A percentile compares a stretch with the other conserved stretches of the same genome.
Evolutionary conservation across 2,329 filamentous ascomycete genomes (phyloP).

Genomic region (Aspergillus sp.): DNA sequence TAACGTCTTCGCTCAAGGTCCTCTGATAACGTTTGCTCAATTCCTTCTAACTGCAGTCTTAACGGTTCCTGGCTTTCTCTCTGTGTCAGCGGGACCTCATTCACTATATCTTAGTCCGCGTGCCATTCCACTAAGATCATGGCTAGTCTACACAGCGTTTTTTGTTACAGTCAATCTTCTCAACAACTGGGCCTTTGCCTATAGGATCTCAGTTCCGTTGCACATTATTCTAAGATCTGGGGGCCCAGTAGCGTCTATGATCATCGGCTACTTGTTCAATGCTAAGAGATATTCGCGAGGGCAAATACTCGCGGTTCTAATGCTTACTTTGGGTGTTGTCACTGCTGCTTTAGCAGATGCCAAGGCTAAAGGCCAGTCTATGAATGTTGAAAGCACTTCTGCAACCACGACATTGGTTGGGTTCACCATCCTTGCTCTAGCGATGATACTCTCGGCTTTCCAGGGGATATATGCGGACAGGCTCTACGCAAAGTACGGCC

Average conservation of each 20-base stretch:
- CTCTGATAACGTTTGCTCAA: conserved; percentile 84
- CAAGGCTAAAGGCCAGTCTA: conserved; percentile 65
- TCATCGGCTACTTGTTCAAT: conserved; percentile 82
- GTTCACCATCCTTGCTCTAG: conserved; percentile 78
- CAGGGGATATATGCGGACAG: conserved; percentile 96
- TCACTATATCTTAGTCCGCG: conserved; percentile 75
- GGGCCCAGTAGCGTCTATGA: conserved; percentile 92
- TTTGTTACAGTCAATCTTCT: conserved; percentile 94
- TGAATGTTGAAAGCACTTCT: conserved; percentile 22
- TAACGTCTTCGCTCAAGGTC: conserved; percentile 55
- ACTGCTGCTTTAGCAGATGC: conserved; percentile 89
- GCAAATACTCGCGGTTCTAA: conserved; percentile 77
- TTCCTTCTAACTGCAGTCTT: conserved; percentile 80
- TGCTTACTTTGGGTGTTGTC: conserved; percentile 84
- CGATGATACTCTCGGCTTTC: conserved; percentile 85
- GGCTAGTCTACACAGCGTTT: conserved; percentile 83
- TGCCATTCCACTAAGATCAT: conserved; percentile 78
- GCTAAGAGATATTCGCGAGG: conserved; percentile 74
- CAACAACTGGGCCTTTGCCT: conserved; percentile 97
- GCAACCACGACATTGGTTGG: conserved; percentile 57
- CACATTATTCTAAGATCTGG: conserved; percentile 96
- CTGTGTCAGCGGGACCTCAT: conserved; percentile 58
- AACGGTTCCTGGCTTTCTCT: conserved; percentile 75
- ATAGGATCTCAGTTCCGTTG: conserved; percentile 91
- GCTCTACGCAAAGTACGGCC: conserved; percentile 81